phyloP scores from a whole-genome alignment of 116 monocot species.

The Papilionanthe hybrid region DNA sequence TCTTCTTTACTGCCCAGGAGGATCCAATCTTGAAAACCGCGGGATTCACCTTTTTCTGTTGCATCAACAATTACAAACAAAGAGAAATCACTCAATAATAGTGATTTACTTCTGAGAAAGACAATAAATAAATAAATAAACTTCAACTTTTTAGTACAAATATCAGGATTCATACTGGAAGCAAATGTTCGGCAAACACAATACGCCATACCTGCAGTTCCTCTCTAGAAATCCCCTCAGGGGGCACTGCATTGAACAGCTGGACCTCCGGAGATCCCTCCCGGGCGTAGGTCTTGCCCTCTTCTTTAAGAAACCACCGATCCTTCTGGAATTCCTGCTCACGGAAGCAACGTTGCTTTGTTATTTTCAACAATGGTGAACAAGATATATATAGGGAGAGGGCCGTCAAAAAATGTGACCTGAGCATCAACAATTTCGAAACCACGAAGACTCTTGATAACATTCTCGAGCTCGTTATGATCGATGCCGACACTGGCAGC shows the following conservation, averaged over 20 bases:
- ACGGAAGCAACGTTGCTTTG: neutral
- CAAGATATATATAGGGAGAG: neutral
- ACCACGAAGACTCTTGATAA: slow-evolving; percentile 75
- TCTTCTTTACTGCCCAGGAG: slow-evolving; percentile 61
- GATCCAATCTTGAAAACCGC: slow-evolving; percentile 57
- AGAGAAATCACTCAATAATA: neutral
- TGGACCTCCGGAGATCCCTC: slow-evolving; percentile 70
- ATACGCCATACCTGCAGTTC: slow-evolving; percentile 45
- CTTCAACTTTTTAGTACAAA: neutral
- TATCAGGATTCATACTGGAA: neutral
- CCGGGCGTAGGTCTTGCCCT: slow-evolving; percentile 52
- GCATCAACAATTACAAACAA: neutral
- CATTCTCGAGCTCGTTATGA: slow-evolving; percentile 70
- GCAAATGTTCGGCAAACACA: neutral
- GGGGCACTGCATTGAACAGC: slow-evolving; percentile 45
- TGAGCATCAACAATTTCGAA: slow-evolving; percentile 57
- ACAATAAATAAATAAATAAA: neutral
- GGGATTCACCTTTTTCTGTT: slow-evolving; percentile 52
- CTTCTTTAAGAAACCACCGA: slow-evolving; percentile 56
- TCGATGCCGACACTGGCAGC: slow-evolving; percentile 43
- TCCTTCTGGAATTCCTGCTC: slow-evolving; percentile 62
- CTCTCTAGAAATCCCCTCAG: slow-evolving; percentile 51
- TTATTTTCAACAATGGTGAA: neutral
- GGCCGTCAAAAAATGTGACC: neutral
- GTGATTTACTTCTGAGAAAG: neutral